Conservation (phyloP, 768 basidiomycete species). For the Leccinum uliginosum region DNA sequence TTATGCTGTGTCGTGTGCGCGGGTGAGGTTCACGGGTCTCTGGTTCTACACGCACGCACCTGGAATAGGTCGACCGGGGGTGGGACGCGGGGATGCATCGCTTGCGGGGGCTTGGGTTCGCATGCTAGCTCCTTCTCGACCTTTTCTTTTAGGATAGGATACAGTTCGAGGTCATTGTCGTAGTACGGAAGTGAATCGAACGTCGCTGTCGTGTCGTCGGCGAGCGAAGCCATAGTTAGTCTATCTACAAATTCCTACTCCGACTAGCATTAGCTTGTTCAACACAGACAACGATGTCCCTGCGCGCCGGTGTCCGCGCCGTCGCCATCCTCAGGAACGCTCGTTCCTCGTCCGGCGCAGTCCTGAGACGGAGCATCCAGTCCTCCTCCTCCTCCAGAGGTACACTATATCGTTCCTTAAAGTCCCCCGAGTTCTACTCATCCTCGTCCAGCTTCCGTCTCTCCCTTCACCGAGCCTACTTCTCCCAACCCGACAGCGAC, state of each 20-base stretch:
- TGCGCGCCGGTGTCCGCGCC: conserved; percentile 42
- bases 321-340: conserved; percentile 40
- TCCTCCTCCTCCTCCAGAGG: conserved; percentile 47
- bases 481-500: conserved; percentile 82
- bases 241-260: conserved; percentile 24
- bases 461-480: conserved; percentile 86
- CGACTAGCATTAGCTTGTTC: conserved; percentile 10
- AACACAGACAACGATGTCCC: conserved; percentile 33
- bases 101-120: conserved; percentile 56
- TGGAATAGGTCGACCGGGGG: conserved; percentile 61
- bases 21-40: background rate
- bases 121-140: conserved; percentile 74
- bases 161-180: conserved; percentile 84
- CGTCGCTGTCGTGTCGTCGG: conserved; percentile 27
- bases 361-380: conserved; percentile 42
- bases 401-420: conserved; percentile 15
- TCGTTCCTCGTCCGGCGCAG: conserved; percentile 24
- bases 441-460: conserved; percentile 46
- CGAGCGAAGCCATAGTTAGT: conserved; percentile 24
- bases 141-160: conserved; percentile 65
- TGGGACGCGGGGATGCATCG: conserved; percentile 71
- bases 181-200: conserved; percentile 93
- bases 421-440: conserved; percentile 7
- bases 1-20: conserved; percentile 44
- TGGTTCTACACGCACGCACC: conserved; percentile 35